Evolutionary conservation across 371 early-diverging fungal species (phyloP), one percentile per base, ranked within the genome.

Genomic region (Encephalitozoon romaleae): DNA sequence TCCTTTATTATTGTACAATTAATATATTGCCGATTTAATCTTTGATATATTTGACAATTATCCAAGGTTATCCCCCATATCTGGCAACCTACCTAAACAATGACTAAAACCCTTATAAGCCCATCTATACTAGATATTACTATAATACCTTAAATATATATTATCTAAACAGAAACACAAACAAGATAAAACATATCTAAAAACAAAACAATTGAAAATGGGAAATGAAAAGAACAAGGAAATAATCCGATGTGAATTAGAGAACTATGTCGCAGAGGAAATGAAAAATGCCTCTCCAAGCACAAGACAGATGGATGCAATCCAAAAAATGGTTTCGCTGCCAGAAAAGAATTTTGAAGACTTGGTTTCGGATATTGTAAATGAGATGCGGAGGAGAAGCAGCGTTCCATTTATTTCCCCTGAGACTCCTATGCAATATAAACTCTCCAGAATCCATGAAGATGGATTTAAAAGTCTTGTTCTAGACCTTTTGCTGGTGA

Each of bases 391-490:
- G 15, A 15, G 81, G 66, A 73, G 83, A 69, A 55, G 45, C 26
- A 49, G 43, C 8, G 18, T 59, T 4, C 73, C 67, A 3, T 76
- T 71, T 39, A 39, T 63, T 25, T 34, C 76, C 0, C 49, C 66
- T 12, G 54, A 80, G 51, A 78, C 74, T 15, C 32, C 43, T 0
- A 78, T 82, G 64, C 25, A 74, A 6, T 76, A 74, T 25, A 81
- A 80, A 59, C 66, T 85, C 18, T 63, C 53, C 2, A 51, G 70
- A 41, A 69, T 85, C 12, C 73, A 67, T 41, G 72, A 75, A 6
- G 78, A 79, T 9, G 81, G 80, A 47, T 77, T 85, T 41, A 80
- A 76, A 49, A 81, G 81, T 69, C 71, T 85, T 12, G 79, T 83
- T 23, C 54, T 79, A 28, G 85, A 85, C 63, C 66, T 76, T 9